Percentiles rank a stretch among this genome's conserved stretches.
These are phyloP conservation scores for Suhomyces yuchorum DNA, from an alignment of 1,139 yeast species.

Conservation along the genomic window DNA sequence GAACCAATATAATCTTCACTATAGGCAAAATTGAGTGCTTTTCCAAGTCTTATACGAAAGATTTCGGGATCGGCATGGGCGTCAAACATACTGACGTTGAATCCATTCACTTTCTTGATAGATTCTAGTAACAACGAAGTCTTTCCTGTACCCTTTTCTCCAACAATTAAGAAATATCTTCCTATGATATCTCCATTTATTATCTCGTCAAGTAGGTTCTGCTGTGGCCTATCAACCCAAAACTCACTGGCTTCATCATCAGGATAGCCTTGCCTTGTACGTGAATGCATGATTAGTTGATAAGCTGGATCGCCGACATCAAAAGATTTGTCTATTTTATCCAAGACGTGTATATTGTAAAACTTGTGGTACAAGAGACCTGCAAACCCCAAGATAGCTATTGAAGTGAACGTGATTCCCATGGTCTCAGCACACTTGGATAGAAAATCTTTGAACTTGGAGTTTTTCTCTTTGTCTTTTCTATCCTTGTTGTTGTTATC, in stretches of 20 bases:
- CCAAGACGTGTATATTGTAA: slow-evolving; percentile 60
- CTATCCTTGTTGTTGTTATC: slow-evolving; percentile 12
- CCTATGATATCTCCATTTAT: slow-evolving; percentile 65
- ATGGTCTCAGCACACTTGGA: slow-evolving; percentile 70
- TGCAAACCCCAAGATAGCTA: slow-evolving; percentile 69
- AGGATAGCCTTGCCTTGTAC: slow-evolving; percentile 34
- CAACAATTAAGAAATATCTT: slow-evolving; percentile 69
- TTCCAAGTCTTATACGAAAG: slow-evolving; percentile 73
- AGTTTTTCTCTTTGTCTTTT: slow-evolving; percentile 17
- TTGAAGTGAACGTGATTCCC: slow-evolving; percentile 73
- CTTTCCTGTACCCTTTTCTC: slow-evolving; percentile 88
- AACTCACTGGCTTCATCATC: slow-evolving; percentile 33
- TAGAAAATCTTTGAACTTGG: slow-evolving; percentile 30
- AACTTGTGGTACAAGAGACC: slow-evolving; percentile 69
- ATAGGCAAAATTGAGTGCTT: slow-evolving; percentile 71
- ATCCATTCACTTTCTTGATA: slow-evolving; percentile 64
- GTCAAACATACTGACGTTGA: slow-evolving; percentile 70
- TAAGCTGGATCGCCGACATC: slow-evolving; percentile 69
- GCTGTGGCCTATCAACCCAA: slow-evolving; percentile 77
- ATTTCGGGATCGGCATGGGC: slow-evolving; percentile 89
- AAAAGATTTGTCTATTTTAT: slow-evolving; percentile 69
- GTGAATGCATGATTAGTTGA: slow-evolving; percentile 55
- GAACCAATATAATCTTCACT: slow-evolving; percentile 85
- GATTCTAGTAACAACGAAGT: slow-evolving; percentile 73
- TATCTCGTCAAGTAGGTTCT: slow-evolving; percentile 62